Evolutionary conservation across 1,284 basidiomycete genomes (phyloP).

Genomic region (Uromyces viciae-fabae): DNA sequence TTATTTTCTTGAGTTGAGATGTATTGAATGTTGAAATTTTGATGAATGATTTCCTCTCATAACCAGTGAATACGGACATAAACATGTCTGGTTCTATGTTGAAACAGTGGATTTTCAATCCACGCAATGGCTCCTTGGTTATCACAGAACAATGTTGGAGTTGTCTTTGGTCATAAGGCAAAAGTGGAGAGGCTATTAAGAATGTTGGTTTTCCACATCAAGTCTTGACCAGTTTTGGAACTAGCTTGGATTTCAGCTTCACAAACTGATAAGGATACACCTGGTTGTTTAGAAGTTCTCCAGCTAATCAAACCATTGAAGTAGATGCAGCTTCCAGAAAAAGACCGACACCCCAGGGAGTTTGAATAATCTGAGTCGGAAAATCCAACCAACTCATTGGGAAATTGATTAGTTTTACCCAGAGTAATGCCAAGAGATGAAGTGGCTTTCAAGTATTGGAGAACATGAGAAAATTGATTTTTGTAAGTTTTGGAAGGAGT

Average conservation of each 20-base stretch:
- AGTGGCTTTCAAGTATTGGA: not conserved
- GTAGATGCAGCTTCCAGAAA: not conserved
- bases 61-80: constrained; percentile 7
- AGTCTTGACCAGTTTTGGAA: not conserved
- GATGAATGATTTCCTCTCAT: not conserved
- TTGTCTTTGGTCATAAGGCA: not conserved
- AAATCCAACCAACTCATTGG: not conserved
- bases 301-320: not conserved
- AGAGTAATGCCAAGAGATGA: not conserved
- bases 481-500: not conserved
- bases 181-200: not conserved
- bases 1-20: not conserved
- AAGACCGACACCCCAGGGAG: not conserved
- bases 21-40: not conserved
- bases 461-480: not conserved
- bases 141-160: not conserved
- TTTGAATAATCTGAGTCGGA: not conserved
- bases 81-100: constrained; percentile 44
- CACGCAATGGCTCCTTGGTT: not conserved
- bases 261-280: too few species aligned
- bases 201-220: not conserved
- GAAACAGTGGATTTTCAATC: constrained; percentile 25
- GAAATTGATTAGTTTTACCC: not conserved
- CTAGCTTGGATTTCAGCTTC: not conserved
- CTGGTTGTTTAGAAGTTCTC: not conserved